These are phyloP conservation scores for Saccharomyces hybrid DNA, from an alignment of 1,139 yeast genomes.

Conservation along the genomic window DNA sequence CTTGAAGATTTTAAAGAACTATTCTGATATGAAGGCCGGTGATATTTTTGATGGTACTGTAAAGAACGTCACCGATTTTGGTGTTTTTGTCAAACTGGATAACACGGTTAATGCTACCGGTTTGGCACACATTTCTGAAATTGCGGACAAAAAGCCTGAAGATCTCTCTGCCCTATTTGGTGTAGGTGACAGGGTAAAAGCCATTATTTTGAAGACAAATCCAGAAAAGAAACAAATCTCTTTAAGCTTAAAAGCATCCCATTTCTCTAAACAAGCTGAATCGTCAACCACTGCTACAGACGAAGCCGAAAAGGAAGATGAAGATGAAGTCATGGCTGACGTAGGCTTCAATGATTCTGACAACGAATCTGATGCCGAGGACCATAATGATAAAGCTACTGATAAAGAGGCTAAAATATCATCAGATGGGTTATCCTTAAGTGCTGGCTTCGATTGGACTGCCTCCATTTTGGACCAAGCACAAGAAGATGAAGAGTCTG, in stretches of 20 bases:
- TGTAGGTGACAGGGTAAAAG: conserved; percentile 85
- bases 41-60: conserved; percentile 71
- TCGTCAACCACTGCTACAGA: conserved; percentile 31
- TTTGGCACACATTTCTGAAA: conserved; percentile 78
- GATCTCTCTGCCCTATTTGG: conserved; percentile 55
- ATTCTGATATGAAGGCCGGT: conserved; percentile 61
- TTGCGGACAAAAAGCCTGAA: conserved; percentile 60
- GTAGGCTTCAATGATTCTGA: conserved; percentile 18
- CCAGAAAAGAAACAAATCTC: conserved; percentile 38
- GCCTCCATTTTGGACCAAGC: conserved; percentile 81
- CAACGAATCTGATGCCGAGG: conserved; percentile 17
- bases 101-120: conserved; percentile 74
- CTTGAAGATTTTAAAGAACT: conserved; percentile 45
- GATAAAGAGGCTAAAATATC: conserved; percentile 22
- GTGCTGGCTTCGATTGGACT: conserved; percentile 84
- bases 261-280: conserved; percentile 7
- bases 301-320: conserved; percentile 25
- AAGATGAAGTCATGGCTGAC: conserved; percentile 25
- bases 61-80: conserved; percentile 74
- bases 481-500: conserved; percentile 45
- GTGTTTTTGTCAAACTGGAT: conserved; percentile 79
- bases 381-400: conserved; percentile 10
- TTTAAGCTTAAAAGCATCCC: conserved; percentile 13
- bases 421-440: conserved; percentile 57
- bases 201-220: conserved; percentile 45